A percentile compares a stretch with the other conserved stretches of the same genome.
phyloP scores from a whole-genome alignment of 768 basidiomycete species.

The Dacryopinax spathularia region DNA sequence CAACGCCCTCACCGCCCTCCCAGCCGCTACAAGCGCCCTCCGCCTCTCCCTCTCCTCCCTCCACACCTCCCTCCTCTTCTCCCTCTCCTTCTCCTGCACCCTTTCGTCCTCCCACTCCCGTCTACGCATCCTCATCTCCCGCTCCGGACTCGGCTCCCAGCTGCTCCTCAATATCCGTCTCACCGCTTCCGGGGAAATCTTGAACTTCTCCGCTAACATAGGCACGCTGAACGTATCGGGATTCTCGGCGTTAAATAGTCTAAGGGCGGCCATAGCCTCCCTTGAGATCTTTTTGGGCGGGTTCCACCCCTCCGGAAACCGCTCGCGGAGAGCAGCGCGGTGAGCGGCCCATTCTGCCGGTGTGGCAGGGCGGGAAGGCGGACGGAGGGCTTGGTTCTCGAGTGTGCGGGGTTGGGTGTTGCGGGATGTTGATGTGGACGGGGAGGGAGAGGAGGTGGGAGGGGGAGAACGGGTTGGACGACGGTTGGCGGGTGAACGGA shows the following conservation, averaged over 20 bases:
- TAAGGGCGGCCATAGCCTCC: conserved; percentile 70
- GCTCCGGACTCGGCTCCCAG: conserved; percentile 46
- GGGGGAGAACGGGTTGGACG: too few species aligned
- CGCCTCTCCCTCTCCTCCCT: conserved; percentile 8
- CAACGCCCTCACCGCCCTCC: not conserved
- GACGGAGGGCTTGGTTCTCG: not conserved
- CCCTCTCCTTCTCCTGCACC: conserved; percentile 9
- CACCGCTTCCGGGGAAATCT: conserved; percentile 67
- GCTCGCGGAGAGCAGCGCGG: not conserved
- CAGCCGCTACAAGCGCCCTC: not conserved
- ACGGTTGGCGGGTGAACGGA: not conserved
- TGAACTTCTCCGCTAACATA: conserved; percentile 60
- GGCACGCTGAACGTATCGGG: conserved; percentile 50
- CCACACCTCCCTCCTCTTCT: conserved; percentile 11
- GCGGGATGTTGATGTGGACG: not conserved
- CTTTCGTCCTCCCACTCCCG: conserved; percentile 16
- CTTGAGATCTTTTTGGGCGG: conserved; percentile 69
- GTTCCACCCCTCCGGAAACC: conserved; percentile 35
- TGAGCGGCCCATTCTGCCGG: not conserved
- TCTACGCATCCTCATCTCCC: conserved; percentile 16
- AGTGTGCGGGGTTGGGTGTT: not conserved
- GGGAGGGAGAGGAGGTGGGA: not conserved
- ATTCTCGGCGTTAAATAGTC: conserved; percentile 49
- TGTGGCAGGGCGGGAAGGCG: not conserved
- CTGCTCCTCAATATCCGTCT: conserved; percentile 62